Percentiles rank a stretch among this genome's conserved stretches.
Conservation (phyloP, 208 protist genomes). For the Lotmaria passim region DNA sequence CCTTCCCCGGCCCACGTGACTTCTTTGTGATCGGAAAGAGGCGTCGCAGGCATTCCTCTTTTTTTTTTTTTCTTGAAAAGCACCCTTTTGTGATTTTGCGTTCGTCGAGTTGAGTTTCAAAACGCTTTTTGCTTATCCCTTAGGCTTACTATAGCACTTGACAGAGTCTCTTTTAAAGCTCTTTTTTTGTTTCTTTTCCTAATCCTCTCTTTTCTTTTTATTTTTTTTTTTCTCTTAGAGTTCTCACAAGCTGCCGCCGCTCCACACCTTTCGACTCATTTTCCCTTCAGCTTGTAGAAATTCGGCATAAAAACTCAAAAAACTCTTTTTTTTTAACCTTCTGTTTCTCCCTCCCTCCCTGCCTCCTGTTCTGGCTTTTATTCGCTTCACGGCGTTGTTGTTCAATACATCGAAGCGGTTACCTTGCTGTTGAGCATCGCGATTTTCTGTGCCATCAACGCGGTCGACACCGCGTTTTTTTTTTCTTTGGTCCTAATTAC, state of each 20-base stretch:
- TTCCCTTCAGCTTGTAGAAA: neutral
- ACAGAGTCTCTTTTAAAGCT: no score
- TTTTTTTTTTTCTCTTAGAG: constrained; percentile 7
- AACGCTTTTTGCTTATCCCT: no score
- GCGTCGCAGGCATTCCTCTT: no score
- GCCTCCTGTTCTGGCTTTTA: neutral
- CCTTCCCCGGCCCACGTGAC: no score
- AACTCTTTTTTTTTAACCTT: neutral
- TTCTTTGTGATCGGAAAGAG: no score
- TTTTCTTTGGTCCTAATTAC: constrained; percentile 7
- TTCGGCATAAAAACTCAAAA: neutral
- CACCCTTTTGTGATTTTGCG: no score
- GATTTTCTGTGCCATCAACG: constrained; percentile 12
- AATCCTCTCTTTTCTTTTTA: constrained; percentile 2
- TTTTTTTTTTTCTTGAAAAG: no score
- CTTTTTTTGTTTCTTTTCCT: neutral
- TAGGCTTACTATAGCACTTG: no score
- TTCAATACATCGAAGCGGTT: neutral
- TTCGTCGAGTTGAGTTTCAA: no score
- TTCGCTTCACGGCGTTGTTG: constrained; percentile 8
- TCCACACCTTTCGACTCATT: neutral
- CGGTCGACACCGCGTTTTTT: constrained; percentile 9
- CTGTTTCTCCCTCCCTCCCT: neutral
- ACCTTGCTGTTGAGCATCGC: neutral
- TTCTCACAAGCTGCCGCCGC: neutral